phyloP scores from a whole-genome alignment of 768 basidiomycete species.

The Clathrus columnatus region DNA sequence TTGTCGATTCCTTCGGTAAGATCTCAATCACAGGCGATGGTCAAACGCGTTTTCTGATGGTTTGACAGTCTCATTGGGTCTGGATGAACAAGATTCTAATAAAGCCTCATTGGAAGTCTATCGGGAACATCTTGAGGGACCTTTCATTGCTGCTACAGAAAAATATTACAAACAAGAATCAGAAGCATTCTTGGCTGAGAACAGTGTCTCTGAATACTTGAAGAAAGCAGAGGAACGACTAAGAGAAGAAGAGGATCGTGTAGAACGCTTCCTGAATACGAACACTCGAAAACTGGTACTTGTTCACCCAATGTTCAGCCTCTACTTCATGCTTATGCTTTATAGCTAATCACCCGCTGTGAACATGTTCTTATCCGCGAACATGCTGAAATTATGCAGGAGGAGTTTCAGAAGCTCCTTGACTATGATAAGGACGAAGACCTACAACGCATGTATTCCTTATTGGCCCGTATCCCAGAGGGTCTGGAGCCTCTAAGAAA shows the following conservation, averaged over 20 bases:
- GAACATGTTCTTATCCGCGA: slow-evolving; percentile 88
- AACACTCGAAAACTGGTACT: slow-evolving; percentile 67
- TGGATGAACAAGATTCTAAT: slow-evolving; percentile 88
- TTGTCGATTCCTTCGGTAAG: slow-evolving; percentile 79
- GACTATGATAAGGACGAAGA: slow-evolving; percentile 95
- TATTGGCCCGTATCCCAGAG: slow-evolving; percentile 84
- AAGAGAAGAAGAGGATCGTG: slow-evolving; percentile 89
- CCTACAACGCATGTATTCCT: slow-evolving; percentile 86
- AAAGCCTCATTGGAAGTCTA: slow-evolving; percentile 91
- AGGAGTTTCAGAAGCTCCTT: slow-evolving; percentile 81
- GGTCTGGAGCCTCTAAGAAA: slow-evolving; percentile 86
- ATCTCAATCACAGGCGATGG: slow-evolving; percentile 11
- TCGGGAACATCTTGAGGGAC: slow-evolving; percentile 79
- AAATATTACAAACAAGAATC: slow-evolving; percentile 91
- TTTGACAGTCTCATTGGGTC: slow-evolving; percentile 64
- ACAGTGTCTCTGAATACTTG: slow-evolving; percentile 89
- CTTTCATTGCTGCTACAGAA: slow-evolving; percentile 84
- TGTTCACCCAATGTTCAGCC: neutral
- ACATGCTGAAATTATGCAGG: slow-evolving; percentile 80
- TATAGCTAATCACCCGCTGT: slow-evolving; percentile 58
- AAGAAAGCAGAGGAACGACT: slow-evolving; percentile 90
- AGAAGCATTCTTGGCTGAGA: slow-evolving; percentile 78
- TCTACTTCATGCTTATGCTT: neutral
- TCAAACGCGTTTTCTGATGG: slow-evolving; percentile 11
- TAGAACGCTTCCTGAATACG: slow-evolving; percentile 87